Evolutionary conservation across 179 eudicot genomes (phyloP).

Genomic region (Pouteria campechiana): DNA sequence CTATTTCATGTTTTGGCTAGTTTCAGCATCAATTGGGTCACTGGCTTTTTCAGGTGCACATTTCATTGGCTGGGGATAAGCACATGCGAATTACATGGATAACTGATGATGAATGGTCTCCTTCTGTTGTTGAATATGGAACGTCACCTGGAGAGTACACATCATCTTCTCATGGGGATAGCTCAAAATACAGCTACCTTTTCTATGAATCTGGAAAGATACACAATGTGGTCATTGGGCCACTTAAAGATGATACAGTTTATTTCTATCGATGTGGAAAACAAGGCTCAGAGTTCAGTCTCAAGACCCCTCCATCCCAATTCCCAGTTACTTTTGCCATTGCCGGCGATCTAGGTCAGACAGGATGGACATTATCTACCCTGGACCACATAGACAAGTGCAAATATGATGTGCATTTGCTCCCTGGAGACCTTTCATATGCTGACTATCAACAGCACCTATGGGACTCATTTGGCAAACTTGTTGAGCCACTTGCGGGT

Average conservation of each 20-base stretch:
- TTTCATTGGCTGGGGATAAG: constrained; percentile 67
- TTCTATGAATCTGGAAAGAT: constrained; percentile 72
- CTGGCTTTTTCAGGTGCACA: constrained; percentile 57
- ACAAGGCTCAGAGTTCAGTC: constrained; percentile 59
- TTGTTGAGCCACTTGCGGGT: constrained; percentile 92
- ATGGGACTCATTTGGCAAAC: constrained; percentile 90
- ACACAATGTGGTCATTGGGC: constrained; percentile 90
- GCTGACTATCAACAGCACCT: constrained; percentile 65
- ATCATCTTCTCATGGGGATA: constrained; percentile 55
- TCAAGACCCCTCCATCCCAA: constrained; percentile 82
- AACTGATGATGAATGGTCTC: constrained; percentile 55
- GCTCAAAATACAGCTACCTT: constrained; percentile 53
- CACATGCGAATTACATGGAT: constrained; percentile 87
- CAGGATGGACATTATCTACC: constrained; percentile 91
- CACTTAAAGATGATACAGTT: constrained; percentile 47
- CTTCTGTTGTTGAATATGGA: constrained; percentile 81
- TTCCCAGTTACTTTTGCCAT: constrained; percentile 82
- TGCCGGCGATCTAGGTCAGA: constrained; percentile 94
- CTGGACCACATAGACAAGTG: constrained; percentile 72
- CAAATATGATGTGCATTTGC: constrained; percentile 74
- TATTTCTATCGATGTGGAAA: constrained; percentile 89
- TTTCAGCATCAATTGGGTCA: not conserved
- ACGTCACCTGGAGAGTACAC: constrained; percentile 59
- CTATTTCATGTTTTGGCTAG: not conserved
- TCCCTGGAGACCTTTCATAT: constrained; percentile 94